phyloP scores from a whole-genome alignment of 148 eudicot species.

The Limonium bicolor region DNA sequence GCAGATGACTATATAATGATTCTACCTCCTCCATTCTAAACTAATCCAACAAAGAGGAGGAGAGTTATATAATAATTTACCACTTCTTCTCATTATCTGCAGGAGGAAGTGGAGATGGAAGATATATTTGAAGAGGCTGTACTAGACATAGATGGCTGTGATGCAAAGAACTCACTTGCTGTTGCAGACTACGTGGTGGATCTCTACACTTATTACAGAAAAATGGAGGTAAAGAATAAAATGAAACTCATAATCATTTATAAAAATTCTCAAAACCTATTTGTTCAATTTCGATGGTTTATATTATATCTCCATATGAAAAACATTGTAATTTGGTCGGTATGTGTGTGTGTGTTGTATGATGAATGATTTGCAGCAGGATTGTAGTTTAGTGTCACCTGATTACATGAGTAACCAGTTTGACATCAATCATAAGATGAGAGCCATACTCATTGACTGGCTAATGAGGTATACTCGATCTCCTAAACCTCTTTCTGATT shows the following conservation, averaged over 20 bases:
- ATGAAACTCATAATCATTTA: background rate
- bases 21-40: conserved; percentile 2
- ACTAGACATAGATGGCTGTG: conserved; percentile 51
- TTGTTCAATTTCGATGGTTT: background rate
- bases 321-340: background rate
- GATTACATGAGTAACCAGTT: conserved; percentile 49
- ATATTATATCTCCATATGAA: too few species aligned
- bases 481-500: too few species aligned
- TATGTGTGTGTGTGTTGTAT: too few species aligned
- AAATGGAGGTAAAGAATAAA: conserved; percentile 37
- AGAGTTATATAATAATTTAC: background rate
- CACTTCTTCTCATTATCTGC: background rate
- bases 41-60: background rate
- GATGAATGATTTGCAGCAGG: conserved; percentile 19
- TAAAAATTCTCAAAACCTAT: background rate
- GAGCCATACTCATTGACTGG: conserved; percentile 80
- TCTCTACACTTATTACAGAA: conserved; percentile 47
- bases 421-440: conserved; percentile 77
- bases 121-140: conserved; percentile 56
- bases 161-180: conserved; percentile 52
- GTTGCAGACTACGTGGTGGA: conserved; percentile 60
- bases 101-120: conserved; percentile 77
- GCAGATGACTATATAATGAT: conserved; percentile 14
- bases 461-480: conserved; percentile 43
- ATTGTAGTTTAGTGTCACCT: conserved; percentile 38